phyloP scores from a whole-genome alignment of 2,329 filamentous ascomycete species.

The Penicillium sp. region DNA sequence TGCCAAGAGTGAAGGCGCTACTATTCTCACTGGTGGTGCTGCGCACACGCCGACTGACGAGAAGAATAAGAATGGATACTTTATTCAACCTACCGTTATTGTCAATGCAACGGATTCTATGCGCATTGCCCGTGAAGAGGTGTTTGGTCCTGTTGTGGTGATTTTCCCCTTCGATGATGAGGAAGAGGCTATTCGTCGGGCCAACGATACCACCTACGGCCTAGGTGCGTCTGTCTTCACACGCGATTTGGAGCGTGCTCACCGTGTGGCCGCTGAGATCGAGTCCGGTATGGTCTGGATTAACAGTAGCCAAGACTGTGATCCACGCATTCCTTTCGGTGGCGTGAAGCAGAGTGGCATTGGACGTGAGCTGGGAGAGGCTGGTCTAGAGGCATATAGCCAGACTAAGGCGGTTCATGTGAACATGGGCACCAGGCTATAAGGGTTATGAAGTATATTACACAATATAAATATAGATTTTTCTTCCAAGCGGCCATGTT shows the following conservation, averaged over 20 bases:
- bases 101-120: constrained; percentile 37
- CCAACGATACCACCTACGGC: constrained; percentile 46
- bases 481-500: neutral
- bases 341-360: constrained; percentile 51
- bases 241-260: constrained; percentile 41
- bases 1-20: constrained; percentile 45
- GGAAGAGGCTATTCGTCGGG: constrained; percentile 39
- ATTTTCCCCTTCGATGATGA: constrained; percentile 42
- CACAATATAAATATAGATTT: neutral
- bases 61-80: constrained; percentile 42
- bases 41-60: constrained; percentile 32
- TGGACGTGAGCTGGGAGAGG: constrained; percentile 50
- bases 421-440: constrained; percentile 41
- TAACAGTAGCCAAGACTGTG: constrained; percentile 46
- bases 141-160: constrained; percentile 48
- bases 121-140: constrained; percentile 43
- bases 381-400: constrained; percentile 42
- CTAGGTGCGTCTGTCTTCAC: constrained; percentile 48
- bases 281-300: constrained; percentile 51
- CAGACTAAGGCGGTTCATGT: constrained; percentile 45
- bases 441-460: neutral
- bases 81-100: constrained; percentile 43
- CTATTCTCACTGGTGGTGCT: constrained; percentile 39
- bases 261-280: constrained; percentile 44
- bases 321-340: constrained; percentile 44